Conservation (phyloP, 192 early-diverging fungal genomes). For the Coemansia sp. region DNA sequence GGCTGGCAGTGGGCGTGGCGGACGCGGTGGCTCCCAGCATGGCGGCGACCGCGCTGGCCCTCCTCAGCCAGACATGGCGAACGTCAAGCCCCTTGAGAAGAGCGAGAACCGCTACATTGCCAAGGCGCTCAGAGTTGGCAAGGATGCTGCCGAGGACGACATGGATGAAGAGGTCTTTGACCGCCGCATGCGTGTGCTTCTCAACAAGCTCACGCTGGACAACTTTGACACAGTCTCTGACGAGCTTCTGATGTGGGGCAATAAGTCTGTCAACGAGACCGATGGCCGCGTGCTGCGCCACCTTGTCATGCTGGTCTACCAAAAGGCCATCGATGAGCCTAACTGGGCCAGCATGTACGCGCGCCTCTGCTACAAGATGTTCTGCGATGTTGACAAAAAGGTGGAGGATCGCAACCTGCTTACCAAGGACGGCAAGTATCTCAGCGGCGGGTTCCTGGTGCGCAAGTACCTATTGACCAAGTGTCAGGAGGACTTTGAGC, state of each 20-base stretch:
- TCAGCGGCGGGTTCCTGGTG: constrained; percentile 70
- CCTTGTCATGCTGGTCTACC: constrained; percentile 85
- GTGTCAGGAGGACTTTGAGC: constrained; percentile 96
- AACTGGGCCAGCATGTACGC: constrained; percentile 90
- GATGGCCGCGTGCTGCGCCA: constrained; percentile 73
- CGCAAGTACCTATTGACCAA: constrained; percentile 87
- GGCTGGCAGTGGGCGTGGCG: constrained; percentile 32
- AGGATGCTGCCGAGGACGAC: constrained; percentile 51
- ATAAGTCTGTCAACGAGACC: constrained; percentile 63
- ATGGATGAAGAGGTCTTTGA: constrained; percentile 61
- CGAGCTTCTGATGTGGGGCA: constrained; percentile 78
- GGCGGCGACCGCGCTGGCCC: constrained; percentile 27
- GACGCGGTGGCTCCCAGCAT: constrained; percentile 50
- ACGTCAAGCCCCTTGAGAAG: constrained; percentile 76
- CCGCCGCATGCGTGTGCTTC: constrained; percentile 80
- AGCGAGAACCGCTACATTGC: constrained; percentile 79
- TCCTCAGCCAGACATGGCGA: constrained; percentile 36
- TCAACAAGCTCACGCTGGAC: constrained; percentile 98
- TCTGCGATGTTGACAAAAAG: constrained; percentile 61
- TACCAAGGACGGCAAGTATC: constrained; percentile 56
- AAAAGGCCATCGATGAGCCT: constrained; percentile 96
- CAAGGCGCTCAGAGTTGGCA: constrained; percentile 26
- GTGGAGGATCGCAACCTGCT: constrained; percentile 61
- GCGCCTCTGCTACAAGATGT: constrained; percentile 76
- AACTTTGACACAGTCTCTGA: constrained; percentile 85